Conservation (phyloP, 1,284 basidiomycete species). For the Schizophyllum amplum region DNA sequence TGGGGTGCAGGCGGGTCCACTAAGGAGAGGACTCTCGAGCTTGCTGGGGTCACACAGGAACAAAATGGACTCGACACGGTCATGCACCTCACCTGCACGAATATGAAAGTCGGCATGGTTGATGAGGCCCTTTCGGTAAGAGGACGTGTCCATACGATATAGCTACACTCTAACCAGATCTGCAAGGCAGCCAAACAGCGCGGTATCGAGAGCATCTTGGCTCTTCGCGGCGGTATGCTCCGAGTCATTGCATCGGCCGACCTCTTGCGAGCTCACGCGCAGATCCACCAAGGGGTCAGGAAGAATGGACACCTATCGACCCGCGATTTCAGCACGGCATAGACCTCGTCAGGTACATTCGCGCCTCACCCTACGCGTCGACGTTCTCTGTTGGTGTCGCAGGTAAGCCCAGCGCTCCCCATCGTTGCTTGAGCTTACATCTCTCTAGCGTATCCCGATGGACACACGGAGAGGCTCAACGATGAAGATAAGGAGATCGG, state of each 20-base stretch:
- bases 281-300: constrained; percentile 91
- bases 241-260: neutral
- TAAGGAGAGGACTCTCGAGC: constrained; percentile 79
- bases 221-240: constrained; percentile 74
- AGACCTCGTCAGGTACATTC: constrained; percentile 90
- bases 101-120: constrained; percentile 86
- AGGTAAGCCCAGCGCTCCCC: constrained; percentile 33
- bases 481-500: constrained; percentile 68
- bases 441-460: constrained; percentile 80
- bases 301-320: constrained; percentile 87
- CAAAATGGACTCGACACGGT: constrained; percentile 78
- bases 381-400: constrained; percentile 92
- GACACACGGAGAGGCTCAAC: constrained; percentile 66
- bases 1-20: constrained; percentile 97
- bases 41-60: constrained; percentile 65
- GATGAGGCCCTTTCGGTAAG: constrained; percentile 59
- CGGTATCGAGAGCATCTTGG: constrained; percentile 88
- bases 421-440: constrained; percentile 1
- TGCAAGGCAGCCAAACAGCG: constrained; percentile 68
- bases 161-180: neutral
- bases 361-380: constrained; percentile 68
- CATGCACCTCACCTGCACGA: constrained; percentile 96
- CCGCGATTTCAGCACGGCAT: constrained; percentile 81
- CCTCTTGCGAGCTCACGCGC: constrained; percentile 2
- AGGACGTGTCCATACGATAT: constrained; percentile 2